Evolutionary conservation across 805 yeast species (phyloP).

Genomic region (Wickerhamiella occidentalis): DNA sequence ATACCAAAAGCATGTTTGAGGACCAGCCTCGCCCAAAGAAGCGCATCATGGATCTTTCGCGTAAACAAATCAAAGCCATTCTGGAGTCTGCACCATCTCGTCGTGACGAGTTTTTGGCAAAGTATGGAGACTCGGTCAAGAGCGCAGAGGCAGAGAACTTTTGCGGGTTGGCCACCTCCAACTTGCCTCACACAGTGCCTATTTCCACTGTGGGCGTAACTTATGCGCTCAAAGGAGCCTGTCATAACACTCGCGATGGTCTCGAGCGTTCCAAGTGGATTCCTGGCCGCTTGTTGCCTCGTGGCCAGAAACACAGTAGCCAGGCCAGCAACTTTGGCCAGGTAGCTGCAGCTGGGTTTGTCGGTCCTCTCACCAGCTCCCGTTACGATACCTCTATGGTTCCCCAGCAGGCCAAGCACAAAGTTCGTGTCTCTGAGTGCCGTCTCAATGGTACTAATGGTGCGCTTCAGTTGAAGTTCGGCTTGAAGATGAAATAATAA

Average conservation of each 20-base stretch:
- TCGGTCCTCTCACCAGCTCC: conserved; percentile 14
- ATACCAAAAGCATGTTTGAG: conserved; percentile 16
- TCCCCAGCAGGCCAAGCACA: background rate
- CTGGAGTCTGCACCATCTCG: conserved; percentile 14
- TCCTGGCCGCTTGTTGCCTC: conserved; percentile 21
- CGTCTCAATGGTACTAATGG: background rate
- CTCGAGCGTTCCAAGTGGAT: conserved; percentile 19
- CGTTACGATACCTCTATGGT: background rate
- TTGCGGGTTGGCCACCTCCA: conserved; percentile 8
- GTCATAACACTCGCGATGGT: conserved; percentile 26
- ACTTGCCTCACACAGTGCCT: background rate
- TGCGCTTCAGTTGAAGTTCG: background rate
- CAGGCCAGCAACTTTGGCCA: conserved; percentile 1
- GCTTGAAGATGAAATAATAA: background rate
- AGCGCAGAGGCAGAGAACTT: conserved; percentile 8
- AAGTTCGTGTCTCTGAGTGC: background rate
- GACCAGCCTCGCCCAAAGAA: conserved; percentile 13
- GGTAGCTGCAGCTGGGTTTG: conserved; percentile 25
- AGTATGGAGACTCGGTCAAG: background rate
- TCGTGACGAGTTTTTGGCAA: conserved; percentile 13
- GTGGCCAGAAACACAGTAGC: conserved; percentile 1
- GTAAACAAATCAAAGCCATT: conserved; percentile 17
- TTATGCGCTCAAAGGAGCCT: conserved; percentile 25
- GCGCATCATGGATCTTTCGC: conserved; percentile 8
- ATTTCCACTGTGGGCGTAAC: conserved; percentile 22